phyloP scores from a whole-genome alignment of 78 protist species.

The Mastigamoeba balamuthi region DNA sequence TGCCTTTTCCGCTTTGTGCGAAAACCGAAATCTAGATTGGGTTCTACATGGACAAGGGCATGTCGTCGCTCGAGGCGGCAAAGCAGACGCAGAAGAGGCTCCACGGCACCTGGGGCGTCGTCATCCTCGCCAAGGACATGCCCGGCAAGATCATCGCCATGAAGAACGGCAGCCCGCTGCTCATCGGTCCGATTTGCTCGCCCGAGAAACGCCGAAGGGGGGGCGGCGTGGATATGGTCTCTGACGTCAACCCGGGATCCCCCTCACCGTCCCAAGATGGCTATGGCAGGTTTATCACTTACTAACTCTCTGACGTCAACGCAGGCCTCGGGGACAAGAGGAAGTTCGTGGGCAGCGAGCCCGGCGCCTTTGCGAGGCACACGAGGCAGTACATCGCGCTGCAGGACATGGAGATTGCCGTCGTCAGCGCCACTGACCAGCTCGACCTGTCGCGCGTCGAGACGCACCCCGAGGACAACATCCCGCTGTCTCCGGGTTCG shows the following conservation, averaged over 20 bases:
- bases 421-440: constrained; percentile 32
- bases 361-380: constrained; percentile 51
- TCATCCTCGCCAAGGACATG: constrained; percentile 21
- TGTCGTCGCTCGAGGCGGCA: constrained; percentile 42
- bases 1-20: not conserved
- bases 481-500: constrained; percentile 16
- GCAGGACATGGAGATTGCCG: constrained; percentile 49
- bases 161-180: constrained; percentile 43
- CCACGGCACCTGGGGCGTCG: constrained; percentile 62
- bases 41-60: constrained; percentile 27
- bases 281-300: not conserved
- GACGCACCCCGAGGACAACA: constrained; percentile 35
- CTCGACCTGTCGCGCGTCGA: constrained; percentile 30
- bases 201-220: no score
- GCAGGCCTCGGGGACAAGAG: constrained; percentile 21
- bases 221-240: no score
- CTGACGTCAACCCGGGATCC: no score
- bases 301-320: not conserved
- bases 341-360: constrained; percentile 41
- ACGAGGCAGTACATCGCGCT: constrained; percentile 43
- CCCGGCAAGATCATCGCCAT: constrained; percentile 51
- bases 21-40: constrained; percentile 10
- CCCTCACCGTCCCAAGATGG: no score
- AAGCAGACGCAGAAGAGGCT: constrained; percentile 45
- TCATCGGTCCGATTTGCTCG: constrained; percentile 40